phyloP scores from a whole-genome alignment of 495 filamentous ascomycete species.

The Penicillium simplicissimum region DNA sequence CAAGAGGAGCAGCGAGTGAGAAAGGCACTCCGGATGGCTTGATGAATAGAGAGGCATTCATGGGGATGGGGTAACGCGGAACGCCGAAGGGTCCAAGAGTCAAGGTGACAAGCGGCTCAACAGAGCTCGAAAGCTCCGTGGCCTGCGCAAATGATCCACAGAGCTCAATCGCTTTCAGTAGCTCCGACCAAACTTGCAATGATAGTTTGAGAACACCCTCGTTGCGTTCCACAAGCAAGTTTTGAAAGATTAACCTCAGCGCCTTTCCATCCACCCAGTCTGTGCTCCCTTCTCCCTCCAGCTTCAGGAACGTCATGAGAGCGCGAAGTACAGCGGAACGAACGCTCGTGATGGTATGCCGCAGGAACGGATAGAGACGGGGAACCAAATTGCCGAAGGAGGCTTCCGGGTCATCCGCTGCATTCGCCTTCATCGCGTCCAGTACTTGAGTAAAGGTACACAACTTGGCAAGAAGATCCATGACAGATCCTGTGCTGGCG shows the following conservation, averaged over 20 bases:
- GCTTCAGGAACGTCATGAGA: conserved; percentile 85
- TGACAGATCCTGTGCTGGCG: conserved; percentile 94
- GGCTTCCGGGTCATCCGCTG: conserved; percentile 74
- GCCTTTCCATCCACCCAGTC: conserved; percentile 92
- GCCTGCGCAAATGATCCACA: conserved; percentile 63
- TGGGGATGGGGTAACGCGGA: conserved; percentile 81
- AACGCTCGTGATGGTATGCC: conserved; percentile 95
- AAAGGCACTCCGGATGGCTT: conserved; percentile 90
- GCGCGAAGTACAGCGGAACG: conserved; percentile 90
- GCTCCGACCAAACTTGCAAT: conserved; percentile 79
- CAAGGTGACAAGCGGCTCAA: conserved; percentile 74
- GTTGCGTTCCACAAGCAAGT: conserved; percentile 89
- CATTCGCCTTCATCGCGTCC: conserved; percentile 90
- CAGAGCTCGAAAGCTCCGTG: conserved; percentile 58
- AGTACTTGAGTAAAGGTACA: conserved; percentile 93
- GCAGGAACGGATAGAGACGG: conserved; percentile 90
- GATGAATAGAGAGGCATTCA: conserved; percentile 85
- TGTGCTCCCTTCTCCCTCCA: conserved; percentile 78
- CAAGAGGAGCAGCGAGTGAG: conserved; percentile 50
- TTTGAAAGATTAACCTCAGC: conserved; percentile 87
- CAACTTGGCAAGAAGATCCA: conserved; percentile 94
- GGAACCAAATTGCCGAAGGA: conserved; percentile 92
- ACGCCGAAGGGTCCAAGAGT: conserved; percentile 90
- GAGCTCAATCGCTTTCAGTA: conserved; percentile 65
- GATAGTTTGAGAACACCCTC: conserved; percentile 76